A percentile compares a stretch with the other conserved stretches of the same genome.
Evolutionary conservation across 306 rosid species (phyloP).

Genomic region (Vicia faba): DNA sequence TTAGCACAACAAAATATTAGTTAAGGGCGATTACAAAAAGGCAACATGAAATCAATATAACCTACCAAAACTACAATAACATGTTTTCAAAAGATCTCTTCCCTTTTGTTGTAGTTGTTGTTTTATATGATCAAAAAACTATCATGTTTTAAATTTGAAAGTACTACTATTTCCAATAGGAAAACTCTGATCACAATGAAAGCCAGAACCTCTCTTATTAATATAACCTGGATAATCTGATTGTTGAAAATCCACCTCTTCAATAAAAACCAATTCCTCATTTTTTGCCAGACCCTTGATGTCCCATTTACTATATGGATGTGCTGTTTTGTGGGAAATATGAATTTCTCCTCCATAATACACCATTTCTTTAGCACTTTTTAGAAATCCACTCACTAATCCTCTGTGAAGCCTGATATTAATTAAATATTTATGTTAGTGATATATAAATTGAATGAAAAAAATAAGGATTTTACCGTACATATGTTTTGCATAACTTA

Average conservation of each 20-base stretch:
- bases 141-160: conserved; percentile 30
- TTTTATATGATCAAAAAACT: too few species aligned
- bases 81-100: too few species aligned
- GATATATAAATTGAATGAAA: too few species aligned
- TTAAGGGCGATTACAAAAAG: too few species aligned
- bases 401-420: conserved; percentile 29
- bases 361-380: not conserved
- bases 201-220: conserved; percentile 40
- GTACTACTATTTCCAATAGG: conserved; percentile 38
- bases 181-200: not conserved
- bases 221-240: conserved; percentile 29
- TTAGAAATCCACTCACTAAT: conserved; percentile 35
- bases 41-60: too few species aligned
- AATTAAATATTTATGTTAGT: not conserved
- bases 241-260: not conserved
- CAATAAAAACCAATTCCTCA: not conserved
- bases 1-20: too few species aligned
- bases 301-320: conserved; percentile 45
- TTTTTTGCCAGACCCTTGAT: conserved; percentile 27
- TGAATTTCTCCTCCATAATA: conserved; percentile 38
- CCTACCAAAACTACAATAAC: too few species aligned
- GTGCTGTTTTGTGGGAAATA: conserved; percentile 47
- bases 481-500: not conserved
- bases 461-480: too few species aligned
- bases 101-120: too few species aligned